Conservation (phyloP, 208 protist genomes). For the Leishmania aethiopica region DNA sequence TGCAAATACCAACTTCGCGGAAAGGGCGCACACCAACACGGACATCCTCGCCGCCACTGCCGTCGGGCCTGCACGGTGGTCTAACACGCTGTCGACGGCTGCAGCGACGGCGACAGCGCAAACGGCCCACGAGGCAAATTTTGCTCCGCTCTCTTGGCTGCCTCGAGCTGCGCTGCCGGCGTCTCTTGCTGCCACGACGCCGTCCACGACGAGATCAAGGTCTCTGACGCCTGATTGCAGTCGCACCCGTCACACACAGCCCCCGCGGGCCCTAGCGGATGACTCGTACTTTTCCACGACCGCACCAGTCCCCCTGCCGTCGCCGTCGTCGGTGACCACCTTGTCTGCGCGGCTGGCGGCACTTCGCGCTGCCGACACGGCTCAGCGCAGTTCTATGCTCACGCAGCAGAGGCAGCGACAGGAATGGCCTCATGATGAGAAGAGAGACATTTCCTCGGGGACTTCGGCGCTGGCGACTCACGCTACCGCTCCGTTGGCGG, state of each 20-base stretch:
- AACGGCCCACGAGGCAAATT: no score
- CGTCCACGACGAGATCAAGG: not conserved
- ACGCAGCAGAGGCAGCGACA: not conserved
- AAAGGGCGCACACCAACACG: not conserved
- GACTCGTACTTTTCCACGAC: not conserved
- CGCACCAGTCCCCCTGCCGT: not conserved
- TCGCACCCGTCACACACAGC: not conserved
- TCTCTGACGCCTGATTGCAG: not conserved
- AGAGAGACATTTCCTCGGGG: not conserved
- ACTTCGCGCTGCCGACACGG: constrained; percentile 20
- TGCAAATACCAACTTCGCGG: not conserved
- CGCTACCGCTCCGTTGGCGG: not conserved
- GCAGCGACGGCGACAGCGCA: not conserved
- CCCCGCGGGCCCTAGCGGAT: not conserved
- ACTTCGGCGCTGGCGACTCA: not conserved
- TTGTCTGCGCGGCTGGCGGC: constrained; percentile 29
- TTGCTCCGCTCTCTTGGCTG: not conserved
- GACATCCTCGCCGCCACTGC: constrained; percentile 10
- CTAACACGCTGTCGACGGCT: not conserved
- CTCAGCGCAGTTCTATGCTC: constrained; percentile 2
- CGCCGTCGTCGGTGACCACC: constrained; percentile 9
- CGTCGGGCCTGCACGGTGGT: not conserved
- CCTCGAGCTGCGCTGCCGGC: not conserved
- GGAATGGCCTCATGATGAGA: not conserved
- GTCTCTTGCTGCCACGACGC: not conserved